These are phyloP conservation scores for Starmera stellimalicola DNA, from an alignment of 1,139 yeast genomes.

Conservation along the genomic window DNA sequence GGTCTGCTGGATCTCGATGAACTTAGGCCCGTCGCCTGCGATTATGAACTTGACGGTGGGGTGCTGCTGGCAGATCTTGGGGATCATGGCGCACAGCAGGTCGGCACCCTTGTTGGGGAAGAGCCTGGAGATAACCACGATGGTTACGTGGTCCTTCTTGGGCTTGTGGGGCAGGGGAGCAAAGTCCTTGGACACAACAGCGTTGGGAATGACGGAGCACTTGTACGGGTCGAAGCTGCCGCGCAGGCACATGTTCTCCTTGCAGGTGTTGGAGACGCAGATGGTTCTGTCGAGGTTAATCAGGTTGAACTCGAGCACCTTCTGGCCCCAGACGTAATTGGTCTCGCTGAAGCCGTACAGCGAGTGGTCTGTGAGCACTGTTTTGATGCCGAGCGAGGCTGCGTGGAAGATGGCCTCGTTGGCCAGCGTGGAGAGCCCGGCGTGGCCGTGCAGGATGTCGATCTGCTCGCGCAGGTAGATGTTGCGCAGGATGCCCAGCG, in stretches of 20 bases:
- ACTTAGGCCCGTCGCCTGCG: conserved; percentile 97
- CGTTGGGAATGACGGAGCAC: conserved; percentile 93
- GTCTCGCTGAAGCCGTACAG: conserved; percentile 89
- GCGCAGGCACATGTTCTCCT: conserved; percentile 87
- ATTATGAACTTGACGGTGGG: conserved; percentile 67
- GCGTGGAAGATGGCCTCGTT: conserved; percentile 90
- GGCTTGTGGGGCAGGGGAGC: conserved; percentile 31
- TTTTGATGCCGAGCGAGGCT: conserved; percentile 82
- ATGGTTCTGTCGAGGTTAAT: conserved; percentile 88
- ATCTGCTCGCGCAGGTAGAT: conserved; percentile 79
- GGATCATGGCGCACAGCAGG: conserved; percentile 74
- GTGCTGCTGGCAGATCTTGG: conserved; percentile 61
- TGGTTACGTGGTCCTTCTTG: conserved; percentile 35
- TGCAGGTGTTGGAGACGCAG: conserved; percentile 94
- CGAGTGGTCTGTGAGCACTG: conserved; percentile 94
- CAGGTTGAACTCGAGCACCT: conserved; percentile 71
- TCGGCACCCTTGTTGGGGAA: conserved; percentile 98
- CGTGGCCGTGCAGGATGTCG: conserved; percentile 93
- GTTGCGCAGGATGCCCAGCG: conserved; percentile 78
- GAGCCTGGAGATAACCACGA: conserved; percentile 83
- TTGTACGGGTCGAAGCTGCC: conserved; percentile 70
- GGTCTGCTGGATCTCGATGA: conserved; percentile 90
- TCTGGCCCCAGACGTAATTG: conserved; percentile 78
- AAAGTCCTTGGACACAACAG: conserved; percentile 80
- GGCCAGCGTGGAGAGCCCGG: conserved; percentile 75